Evolutionary conservation across 768 basidiomycete species (phyloP).

Genomic region (Hypholoma fasciculare): DNA sequence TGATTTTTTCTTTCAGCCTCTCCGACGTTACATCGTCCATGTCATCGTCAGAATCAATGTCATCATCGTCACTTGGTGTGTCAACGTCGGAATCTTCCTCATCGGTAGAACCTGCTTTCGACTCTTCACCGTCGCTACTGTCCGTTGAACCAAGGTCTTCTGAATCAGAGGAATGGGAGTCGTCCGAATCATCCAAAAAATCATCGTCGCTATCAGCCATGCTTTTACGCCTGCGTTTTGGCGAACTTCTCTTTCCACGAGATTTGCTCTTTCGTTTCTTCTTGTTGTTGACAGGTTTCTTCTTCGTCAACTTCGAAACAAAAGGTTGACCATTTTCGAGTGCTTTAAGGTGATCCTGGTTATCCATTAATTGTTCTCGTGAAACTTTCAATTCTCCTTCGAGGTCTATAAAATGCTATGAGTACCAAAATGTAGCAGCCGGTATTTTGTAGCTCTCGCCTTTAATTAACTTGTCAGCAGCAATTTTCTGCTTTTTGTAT

Average conservation of each 20-base stretch:
- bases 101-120: conserved; percentile 24
- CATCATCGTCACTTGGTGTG: conserved; percentile 25
- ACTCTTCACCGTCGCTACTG: conserved; percentile 12
- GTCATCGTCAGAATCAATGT: conserved; percentile 22
- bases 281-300: conserved; percentile 18
- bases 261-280: conserved; percentile 54
- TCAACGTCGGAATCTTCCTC: conserved; percentile 21
- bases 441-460: conserved; percentile 28
- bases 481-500: conserved; percentile 41
- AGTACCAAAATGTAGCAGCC: background rate
- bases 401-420: conserved; percentile 28
- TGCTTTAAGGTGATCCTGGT: conserved; percentile 46
- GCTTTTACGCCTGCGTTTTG: conserved; percentile 42
- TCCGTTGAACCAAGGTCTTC: conserved; percentile 26
- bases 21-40: conserved; percentile 43
- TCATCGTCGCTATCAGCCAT: conserved; percentile 36
- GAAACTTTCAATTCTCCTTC: conserved; percentile 37
- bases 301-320: conserved; percentile 35
- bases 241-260: conserved; percentile 33
- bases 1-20: conserved; percentile 42
- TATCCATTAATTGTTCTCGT: conserved; percentile 37
- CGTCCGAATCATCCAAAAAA: conserved; percentile 22
- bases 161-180: conserved; percentile 18
- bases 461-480: conserved; percentile 39
- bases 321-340: conserved; percentile 46